Percentiles rank a stretch among this genome's conserved stretches.
Evolutionary conservation across 1,139 yeast species (phyloP).

Genomic region (Zygoascus meyerae): DNA sequence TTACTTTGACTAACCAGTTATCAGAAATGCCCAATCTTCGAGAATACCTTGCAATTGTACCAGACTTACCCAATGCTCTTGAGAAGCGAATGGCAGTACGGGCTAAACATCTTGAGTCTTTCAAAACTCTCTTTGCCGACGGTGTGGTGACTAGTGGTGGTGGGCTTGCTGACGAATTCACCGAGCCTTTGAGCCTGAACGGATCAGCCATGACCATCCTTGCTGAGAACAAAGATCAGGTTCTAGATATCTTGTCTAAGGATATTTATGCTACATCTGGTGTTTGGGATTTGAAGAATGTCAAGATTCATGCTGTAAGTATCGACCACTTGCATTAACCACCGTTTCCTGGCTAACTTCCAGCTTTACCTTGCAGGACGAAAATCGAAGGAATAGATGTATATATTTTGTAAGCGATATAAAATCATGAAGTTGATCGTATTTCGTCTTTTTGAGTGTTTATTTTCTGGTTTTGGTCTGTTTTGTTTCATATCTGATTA

Average conservation of each 20-base stretch:
- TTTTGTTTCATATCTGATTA: background rate
- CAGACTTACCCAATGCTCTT: slow-evolving; percentile 62
- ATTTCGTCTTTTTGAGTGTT: too few species aligned
- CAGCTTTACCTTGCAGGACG: slow-evolving; percentile 8
- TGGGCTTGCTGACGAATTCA: slow-evolving; percentile 34
- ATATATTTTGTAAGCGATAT: background rate
- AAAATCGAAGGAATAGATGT: slow-evolving; percentile 3
- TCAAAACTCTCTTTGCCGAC: slow-evolving; percentile 45
- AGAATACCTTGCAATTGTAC: slow-evolving; percentile 47
- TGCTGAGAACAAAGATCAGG: slow-evolving; percentile 60
- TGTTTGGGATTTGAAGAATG: slow-evolving; percentile 69
- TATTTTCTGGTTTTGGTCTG: background rate
- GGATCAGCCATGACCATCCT: slow-evolving; percentile 63
- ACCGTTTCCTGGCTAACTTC: background rate
- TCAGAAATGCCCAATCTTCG: slow-evolving; percentile 4
- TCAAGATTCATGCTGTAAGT: slow-evolving; percentile 49
- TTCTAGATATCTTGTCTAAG: slow-evolving; percentile 53
- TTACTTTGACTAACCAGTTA: background rate
- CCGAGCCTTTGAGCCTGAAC: slow-evolving; percentile 47
- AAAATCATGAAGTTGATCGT: background rate
- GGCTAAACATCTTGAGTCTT: slow-evolving; percentile 51
- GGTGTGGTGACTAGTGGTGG: slow-evolving; percentile 56
- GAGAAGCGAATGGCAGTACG: slow-evolving; percentile 45
- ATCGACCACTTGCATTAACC: background rate
- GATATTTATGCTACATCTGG: slow-evolving; percentile 63